Evolutionary conservation across 176 grass and related monocot species (phyloP), one percentile per base, ranked within the genome.

Genomic region (Zizania latifolia): DNA sequence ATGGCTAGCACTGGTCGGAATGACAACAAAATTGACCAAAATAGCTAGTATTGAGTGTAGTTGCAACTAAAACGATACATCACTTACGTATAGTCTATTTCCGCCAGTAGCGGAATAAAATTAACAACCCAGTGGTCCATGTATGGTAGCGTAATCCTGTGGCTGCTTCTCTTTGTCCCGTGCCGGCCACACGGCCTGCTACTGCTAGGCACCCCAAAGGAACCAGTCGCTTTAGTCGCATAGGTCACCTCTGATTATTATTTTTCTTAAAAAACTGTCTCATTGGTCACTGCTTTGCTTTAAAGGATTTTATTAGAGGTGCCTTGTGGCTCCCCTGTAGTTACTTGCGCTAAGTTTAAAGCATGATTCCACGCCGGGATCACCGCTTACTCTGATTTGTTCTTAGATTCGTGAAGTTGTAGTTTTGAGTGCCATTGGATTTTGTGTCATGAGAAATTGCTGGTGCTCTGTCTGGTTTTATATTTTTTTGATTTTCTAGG

Each of bases 181-280:
- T 88, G 82, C 73, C 76, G 17, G 55, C 75, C 89, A 86, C 89
- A 88, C 85, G 77, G 74, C n/a, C n/a, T n/a, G n/a, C n/a, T n/a
- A n/a, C n/a, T n/a, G n/a, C 73, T 61, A 70, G 7, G 28, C 54
- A 31, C 54, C 31, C 31, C 48, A 63, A 77, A 45, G 11, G 32
- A 53, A 34, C 13, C 11, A 17, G 56, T 38, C 64, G 17, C 12
- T 46, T 66, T 44, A 19, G 19, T 51, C 12, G n/a, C 19, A 12
- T 32, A 40, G 53, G 39, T 2, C 44, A 5, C 6, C 46, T 21
- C 46, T 21, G 11, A 51, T 51, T 51, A 51, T n/a, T n/a, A 51
- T 21, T 51, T 51, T 21, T 6, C 21, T 51, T 51, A 19, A n/a
- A n/a, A n/a, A n/a, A n/a, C n/a, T n/a, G n/a, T n/a, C n/a, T n/a